phyloP scores from a whole-genome alignment of 129 eudicot species.

The Artemisia annua region DNA sequence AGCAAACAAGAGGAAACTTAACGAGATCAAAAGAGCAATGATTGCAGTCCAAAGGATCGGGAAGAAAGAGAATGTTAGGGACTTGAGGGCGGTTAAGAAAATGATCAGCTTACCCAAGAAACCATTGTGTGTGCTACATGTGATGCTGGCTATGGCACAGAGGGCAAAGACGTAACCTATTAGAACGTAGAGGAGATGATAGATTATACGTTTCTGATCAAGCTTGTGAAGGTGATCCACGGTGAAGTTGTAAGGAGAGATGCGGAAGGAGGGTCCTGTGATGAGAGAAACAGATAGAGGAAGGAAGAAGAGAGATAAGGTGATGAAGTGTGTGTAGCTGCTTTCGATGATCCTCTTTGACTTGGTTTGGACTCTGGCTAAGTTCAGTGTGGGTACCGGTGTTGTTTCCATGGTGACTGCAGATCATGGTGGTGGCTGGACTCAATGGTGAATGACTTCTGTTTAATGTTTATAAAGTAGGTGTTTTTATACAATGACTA shows the following conservation, averaged over 20 bases:
- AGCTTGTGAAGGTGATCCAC: background rate
- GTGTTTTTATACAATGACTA: too few species aligned
- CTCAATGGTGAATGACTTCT: too few species aligned
- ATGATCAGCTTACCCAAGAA: conserved; percentile 52
- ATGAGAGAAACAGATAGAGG: conserved; percentile 57
- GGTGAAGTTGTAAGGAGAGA: conserved; percentile 14
- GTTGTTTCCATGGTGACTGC: too few species aligned
- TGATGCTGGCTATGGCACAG: conserved; percentile 32
- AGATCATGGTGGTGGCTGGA: too few species aligned
- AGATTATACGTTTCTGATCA: conserved; percentile 2
- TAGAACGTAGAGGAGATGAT: background rate
- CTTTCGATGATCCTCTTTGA: conserved; percentile 12
- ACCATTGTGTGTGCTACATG: conserved; percentile 52
- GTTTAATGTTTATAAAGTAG: too few species aligned
- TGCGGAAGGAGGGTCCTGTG: conserved; percentile 29
- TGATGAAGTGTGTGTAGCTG: conserved; percentile 31
- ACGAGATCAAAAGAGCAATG: conserved; percentile 11
- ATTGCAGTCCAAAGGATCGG: conserved; percentile 45
- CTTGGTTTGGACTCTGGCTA: conserved; percentile 2
- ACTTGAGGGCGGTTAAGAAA: conserved; percentile 41
- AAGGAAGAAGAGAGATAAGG: conserved; percentile 64
- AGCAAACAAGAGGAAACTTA: conserved; percentile 10
- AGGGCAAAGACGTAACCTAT: background rate
- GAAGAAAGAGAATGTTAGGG: conserved; percentile 38
- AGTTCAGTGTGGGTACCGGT: background rate